Base-by-base conservation (phyloP, 305 asterid genomes). In the Rubia tinctorum region DNA sequence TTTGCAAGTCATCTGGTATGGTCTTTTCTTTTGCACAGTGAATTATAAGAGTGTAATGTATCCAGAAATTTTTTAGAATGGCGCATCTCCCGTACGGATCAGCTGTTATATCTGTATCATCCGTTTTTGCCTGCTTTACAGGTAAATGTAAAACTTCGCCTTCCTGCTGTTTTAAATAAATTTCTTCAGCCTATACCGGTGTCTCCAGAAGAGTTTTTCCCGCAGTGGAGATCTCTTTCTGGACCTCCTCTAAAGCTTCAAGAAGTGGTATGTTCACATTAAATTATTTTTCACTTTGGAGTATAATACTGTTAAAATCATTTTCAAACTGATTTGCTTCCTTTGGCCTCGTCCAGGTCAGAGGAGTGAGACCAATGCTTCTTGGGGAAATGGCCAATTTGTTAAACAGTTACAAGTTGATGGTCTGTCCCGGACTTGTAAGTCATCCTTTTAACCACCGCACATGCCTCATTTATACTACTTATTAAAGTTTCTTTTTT, bases 201-300 rank as follows among this genome's bases (percentile, higher is more conserved):
- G 75, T 82, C 99, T 66, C 87, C 89, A 47, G 99, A 95, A 82
- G 99, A 95, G 81, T 95, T 95, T 82, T 95, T 95, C 84, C 92
- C 91, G 15, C 99, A 93, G 69, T 95, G 99, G 99, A 88, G 97
- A 88, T 91, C 99, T 73, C 96, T 95, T 75, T 88, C 97, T 66
- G 99, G 98, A 78, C 97, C 99, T 30, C 99, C 99, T 67, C 74
- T 95, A 86, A 95, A 95, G 85, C 89, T 93, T 84, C 99, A 95
- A 85, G 99, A 95, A 89, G 98, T 95, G 88, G 99, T 95, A 77
- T 71, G 85, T 82, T 76, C 78, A 64, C 70, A 58, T 27, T 14
- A 18, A 59, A 59, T 67, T 39, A 14, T 72, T 45, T 27, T 53
- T 58, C 39, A 60, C 22, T 55, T 67, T 43, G 68, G 45, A 55